These are phyloP conservation scores for Marsdenia floribunda DNA, from an alignment of 257 asterid species.

Conservation along the genomic window DNA sequence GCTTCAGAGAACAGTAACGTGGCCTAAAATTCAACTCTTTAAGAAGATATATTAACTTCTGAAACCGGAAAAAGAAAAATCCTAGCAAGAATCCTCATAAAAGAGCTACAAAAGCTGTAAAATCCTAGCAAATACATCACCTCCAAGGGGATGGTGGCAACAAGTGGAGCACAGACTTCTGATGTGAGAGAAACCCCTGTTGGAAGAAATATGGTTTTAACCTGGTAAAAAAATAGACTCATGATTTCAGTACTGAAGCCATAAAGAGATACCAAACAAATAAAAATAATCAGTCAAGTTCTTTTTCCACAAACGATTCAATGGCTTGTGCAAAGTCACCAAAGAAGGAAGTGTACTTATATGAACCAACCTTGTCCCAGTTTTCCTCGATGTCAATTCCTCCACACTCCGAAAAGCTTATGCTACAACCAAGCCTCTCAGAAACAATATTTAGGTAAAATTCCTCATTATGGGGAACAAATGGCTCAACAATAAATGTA, in stretches of 20 bases:
- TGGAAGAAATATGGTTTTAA: constrained; percentile 65
- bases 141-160: constrained; percentile 95
- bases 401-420: constrained; percentile 95
- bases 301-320: not conserved
- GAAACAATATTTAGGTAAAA: constrained; percentile 81
- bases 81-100: not conserved
- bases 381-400: constrained; percentile 96
- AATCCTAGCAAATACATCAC: constrained; percentile 28
- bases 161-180: constrained; percentile 83
- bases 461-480: constrained; percentile 83
- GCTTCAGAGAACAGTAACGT: not conserved
- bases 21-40: not conserved
- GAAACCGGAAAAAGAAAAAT: not conserved
- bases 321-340: not conserved
- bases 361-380: constrained; percentile 75
- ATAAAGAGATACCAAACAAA: not conserved
- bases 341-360: not conserved
- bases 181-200: constrained; percentile 65
- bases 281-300: not conserved
- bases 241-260: not conserved
- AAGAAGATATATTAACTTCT: not conserved
- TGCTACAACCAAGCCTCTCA: constrained; percentile 85
- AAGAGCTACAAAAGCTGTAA: not conserved
- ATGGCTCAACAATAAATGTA: constrained; percentile 89
- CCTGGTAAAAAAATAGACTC: constrained; percentile 33